Conservation (phyloP, 176 grass and related monocot genomes). For the Microstegium vimineum region DNA sequence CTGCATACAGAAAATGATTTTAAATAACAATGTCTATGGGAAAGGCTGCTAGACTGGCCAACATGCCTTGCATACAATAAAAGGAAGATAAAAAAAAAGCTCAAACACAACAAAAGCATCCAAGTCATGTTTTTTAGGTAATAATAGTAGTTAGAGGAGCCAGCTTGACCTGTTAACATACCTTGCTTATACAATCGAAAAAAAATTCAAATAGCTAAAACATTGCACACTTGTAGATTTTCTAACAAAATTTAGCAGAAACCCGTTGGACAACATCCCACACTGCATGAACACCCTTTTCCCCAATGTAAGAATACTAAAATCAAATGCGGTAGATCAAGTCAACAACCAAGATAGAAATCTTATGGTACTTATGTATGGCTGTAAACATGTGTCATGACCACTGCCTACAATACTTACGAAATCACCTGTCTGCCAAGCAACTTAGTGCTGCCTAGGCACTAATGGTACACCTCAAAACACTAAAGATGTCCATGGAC, state of each 20-base stretch:
- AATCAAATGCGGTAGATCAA: slow-evolving; percentile 9
- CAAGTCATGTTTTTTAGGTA: background rate
- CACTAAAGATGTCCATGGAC: background rate
- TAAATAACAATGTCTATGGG: background rate
- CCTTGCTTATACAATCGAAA: background rate
- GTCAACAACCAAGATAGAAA: background rate
- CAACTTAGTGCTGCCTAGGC: background rate
- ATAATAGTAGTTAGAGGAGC: background rate
- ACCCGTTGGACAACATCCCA: background rate
- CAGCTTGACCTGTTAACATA: background rate
- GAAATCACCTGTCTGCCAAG: background rate
- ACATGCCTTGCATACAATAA: background rate
- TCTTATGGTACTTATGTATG: slow-evolving; percentile 16
- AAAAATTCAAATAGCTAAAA: background rate
- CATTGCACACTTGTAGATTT: background rate
- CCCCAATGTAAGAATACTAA: background rate
- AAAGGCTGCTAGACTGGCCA: background rate
- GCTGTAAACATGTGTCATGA: slow-evolving; percentile 7
- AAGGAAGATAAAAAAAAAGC: background rate
- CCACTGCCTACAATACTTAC: background rate
- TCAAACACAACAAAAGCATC: background rate
- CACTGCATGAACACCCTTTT: background rate
- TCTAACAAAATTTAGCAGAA: background rate
- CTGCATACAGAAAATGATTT: background rate
- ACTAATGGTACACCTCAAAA: background rate